These are phyloP conservation scores for Sphaerostilbella broomeana DNA, from an alignment of 2,329 filamentous ascomycete genomes.

Conservation along the genomic window DNA sequence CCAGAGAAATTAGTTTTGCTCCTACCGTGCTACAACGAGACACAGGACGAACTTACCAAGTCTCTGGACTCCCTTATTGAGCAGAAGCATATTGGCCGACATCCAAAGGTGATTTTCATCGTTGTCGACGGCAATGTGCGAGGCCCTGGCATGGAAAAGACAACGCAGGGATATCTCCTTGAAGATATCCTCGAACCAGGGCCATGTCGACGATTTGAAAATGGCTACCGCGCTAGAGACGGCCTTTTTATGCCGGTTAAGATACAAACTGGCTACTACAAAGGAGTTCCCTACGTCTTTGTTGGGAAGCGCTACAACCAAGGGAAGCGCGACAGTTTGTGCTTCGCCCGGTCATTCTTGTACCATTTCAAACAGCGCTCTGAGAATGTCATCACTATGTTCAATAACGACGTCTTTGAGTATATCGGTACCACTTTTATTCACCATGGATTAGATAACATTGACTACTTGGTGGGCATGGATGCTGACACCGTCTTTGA, in stretches of 20 bases:
- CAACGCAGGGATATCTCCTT: slow-evolving; percentile 40
- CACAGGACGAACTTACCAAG: slow-evolving; percentile 34
- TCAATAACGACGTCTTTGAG: slow-evolving; percentile 38
- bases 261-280: slow-evolving; percentile 37
- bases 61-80: slow-evolving; percentile 41
- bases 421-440: slow-evolving; percentile 34
- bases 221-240: slow-evolving; percentile 40
- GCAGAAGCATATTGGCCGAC: slow-evolving; percentile 36
- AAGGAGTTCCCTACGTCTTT: slow-evolving; percentile 39
- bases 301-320: slow-evolving; percentile 45
- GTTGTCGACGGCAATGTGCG: slow-evolving; percentile 43
- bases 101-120: slow-evolving; percentile 39
- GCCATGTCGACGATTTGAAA: slow-evolving; percentile 29
- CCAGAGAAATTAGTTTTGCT: slow-evolving; percentile 40
- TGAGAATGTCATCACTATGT: slow-evolving; percentile 37
- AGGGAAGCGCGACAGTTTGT: slow-evolving; percentile 44
- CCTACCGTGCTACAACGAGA: slow-evolving; percentile 46
- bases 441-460: slow-evolving; percentile 31
- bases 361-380: slow-evolving; percentile 41
- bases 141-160: slow-evolving; percentile 41
- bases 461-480: slow-evolving; percentile 41
- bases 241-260: slow-evolving; percentile 40
- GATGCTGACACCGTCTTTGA: slow-evolving; percentile 44
- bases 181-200: slow-evolving; percentile 38
- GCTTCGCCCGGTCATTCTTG: slow-evolving; percentile 42